phyloP scores from a whole-genome alignment of 2,329 filamentous ascomycete species.

The Dothidotthia symphoricarpi region DNA sequence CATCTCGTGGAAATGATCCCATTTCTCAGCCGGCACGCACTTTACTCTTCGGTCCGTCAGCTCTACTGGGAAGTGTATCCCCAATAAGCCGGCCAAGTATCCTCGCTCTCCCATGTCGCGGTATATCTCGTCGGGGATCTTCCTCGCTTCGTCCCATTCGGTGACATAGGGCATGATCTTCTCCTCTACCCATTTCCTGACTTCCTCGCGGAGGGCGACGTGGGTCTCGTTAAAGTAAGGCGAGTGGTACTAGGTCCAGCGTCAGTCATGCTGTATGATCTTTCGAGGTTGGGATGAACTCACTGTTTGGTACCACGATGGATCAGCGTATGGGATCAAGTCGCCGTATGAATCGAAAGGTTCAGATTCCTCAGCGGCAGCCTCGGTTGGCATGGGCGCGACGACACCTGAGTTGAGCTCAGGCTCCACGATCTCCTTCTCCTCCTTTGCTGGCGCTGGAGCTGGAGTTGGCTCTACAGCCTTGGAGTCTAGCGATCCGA shows the following conservation, averaged over 20 bases:
- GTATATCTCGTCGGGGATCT: constrained; percentile 85
- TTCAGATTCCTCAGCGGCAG: constrained; percentile 59
- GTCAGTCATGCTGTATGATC: constrained; percentile 5
- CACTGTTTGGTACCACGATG: constrained; percentile 91
- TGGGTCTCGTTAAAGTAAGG: constrained; percentile 96
- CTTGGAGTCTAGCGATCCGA: constrained; percentile 82
- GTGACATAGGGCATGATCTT: constrained; percentile 88
- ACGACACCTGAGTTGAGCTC: constrained; percentile 59
- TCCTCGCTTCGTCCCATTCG: constrained; percentile 96
- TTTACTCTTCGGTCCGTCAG: constrained; percentile 70
- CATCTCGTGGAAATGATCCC: constrained; percentile 99
- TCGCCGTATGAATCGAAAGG: constrained; percentile 81
- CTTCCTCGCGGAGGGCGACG: constrained; percentile 82
- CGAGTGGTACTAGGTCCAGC: constrained; percentile 71
- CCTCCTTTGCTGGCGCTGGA: constrained; percentile 48
- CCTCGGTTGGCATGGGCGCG: constrained; percentile 39
- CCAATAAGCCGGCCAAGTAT: constrained; percentile 89
- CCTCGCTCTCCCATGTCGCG: constrained; percentile 92
- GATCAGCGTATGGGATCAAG: constrained; percentile 87
- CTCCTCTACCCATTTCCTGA: constrained; percentile 86
- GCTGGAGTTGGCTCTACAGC: constrained; percentile 53
- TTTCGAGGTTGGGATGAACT: constrained; percentile 39
- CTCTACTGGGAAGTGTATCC: constrained; percentile 75
- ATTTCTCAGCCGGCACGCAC: constrained; percentile 80
- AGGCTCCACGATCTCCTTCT: constrained; percentile 54